Evolutionary conservation across 2,329 filamentous ascomycete genomes (phyloP).

Genomic region (Orbilia oligospora): DNA sequence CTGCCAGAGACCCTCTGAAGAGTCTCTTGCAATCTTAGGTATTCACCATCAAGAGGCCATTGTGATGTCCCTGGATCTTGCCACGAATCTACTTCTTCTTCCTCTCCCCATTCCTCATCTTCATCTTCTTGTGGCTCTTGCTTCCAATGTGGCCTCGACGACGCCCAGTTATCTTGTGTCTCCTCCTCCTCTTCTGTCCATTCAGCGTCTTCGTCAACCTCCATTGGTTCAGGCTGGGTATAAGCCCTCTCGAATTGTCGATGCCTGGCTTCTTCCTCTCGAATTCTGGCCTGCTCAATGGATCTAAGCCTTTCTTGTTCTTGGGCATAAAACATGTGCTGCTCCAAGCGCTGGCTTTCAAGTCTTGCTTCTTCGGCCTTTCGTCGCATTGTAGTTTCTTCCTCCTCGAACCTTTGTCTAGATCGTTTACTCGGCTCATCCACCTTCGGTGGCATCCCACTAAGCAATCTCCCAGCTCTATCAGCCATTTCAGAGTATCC

Average conservation of each 20-base stretch:
- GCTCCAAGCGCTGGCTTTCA: not conserved
- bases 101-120: constrained; percentile 1
- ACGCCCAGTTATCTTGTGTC: not conserved
- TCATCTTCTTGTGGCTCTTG: not conserved
- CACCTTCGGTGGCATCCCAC: constrained; percentile 2
- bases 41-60: not conserved
- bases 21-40: constrained; percentile 1
- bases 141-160: not conserved
- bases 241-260: not conserved
- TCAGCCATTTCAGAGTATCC: not conserved
- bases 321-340: not conserved
- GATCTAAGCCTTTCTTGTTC: constrained; percentile 4
- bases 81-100: constrained; percentile 1
- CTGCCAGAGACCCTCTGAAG: not conserved
- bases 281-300: not conserved
- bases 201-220: constrained; percentile 2
- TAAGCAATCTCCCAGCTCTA: constrained; percentile 5
- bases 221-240: not conserved
- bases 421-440: not conserved
- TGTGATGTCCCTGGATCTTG: not conserved
- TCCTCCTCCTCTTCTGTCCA: constrained; percentile 9
- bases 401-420: not conserved
- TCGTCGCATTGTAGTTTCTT: not conserved
- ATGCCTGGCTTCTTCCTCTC: constrained; percentile 11
- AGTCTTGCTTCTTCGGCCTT: not conserved